Evolutionary conservation across 2,329 filamentous ascomycete genomes (phyloP).

Genomic region (Penicillium griseofulvum): DNA sequence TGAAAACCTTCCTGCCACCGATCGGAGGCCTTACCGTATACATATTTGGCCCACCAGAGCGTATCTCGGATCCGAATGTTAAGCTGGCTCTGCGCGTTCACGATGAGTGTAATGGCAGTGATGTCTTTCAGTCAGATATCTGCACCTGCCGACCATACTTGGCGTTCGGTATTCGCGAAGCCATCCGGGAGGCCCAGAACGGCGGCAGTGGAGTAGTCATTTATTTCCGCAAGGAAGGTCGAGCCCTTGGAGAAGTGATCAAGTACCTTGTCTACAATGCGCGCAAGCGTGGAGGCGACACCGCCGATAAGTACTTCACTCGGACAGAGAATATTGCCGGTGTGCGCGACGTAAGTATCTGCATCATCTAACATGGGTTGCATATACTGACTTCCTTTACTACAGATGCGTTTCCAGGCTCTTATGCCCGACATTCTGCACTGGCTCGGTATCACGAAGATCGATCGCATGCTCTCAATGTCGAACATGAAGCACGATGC

Average conservation of each 20-base stretch:
- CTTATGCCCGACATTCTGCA: constrained; percentile 97
- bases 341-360: constrained; percentile 64
- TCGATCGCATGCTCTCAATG: constrained; percentile 98
- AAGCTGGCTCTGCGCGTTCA: constrained; percentile 81
- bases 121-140: constrained; percentile 97
- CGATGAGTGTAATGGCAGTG: constrained; percentile 89
- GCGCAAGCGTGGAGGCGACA: constrained; percentile 43
- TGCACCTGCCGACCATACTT: constrained; percentile 91
- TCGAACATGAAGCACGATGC: constrained; percentile 67
- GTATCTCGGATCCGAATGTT: constrained; percentile 83
- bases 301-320: constrained; percentile 69
- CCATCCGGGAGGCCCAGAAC: constrained; percentile 92
- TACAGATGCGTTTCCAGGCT: constrained; percentile 91
- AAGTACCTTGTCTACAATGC: constrained; percentile 71
- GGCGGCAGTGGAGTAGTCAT: constrained; percentile 94
- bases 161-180: constrained; percentile 95
- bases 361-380: background rate
- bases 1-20: constrained; percentile 92
- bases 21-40: constrained; percentile 96
- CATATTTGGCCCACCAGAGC: constrained; percentile 91
- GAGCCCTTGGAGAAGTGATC: constrained; percentile 90
- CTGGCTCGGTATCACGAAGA: constrained; percentile 98
- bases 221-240: constrained; percentile 97
- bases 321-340: constrained; percentile 98
- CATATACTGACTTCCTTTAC: constrained; percentile 13